Evolutionary conservation across 139 green algal genomes (phyloP).

Genomic region (Asterochloris sp.): DNA sequence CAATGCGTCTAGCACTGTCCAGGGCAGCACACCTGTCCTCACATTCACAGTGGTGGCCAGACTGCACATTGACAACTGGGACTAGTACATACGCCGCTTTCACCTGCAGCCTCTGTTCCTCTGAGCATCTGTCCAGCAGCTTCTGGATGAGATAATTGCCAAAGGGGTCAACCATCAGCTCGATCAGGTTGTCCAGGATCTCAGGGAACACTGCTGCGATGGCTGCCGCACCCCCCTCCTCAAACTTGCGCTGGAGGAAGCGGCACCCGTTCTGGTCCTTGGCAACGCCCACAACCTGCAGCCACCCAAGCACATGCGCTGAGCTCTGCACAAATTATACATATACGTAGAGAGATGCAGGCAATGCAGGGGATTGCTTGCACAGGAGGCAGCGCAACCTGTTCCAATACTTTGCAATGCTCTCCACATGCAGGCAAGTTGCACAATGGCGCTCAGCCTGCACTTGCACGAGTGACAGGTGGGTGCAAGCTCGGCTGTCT

Average conservation of each 20-base stretch:
- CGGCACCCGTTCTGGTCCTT: slow-evolving; percentile 97
- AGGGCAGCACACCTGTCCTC: not conserved
- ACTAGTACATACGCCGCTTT: too few relatives aligned
- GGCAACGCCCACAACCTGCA: slow-evolving; percentile 81
- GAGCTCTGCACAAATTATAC: too few relatives aligned
- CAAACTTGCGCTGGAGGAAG: slow-evolving; percentile 98
- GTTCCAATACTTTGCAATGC: too few relatives aligned
- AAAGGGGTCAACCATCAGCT: slow-evolving; percentile 99
- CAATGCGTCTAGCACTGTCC: not conserved
- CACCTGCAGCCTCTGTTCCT: slow-evolving; percentile 80
- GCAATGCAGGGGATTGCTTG: too few relatives aligned
- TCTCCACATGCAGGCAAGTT: too few relatives aligned
- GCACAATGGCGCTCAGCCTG: too few relatives aligned
- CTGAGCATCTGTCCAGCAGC: slow-evolving; percentile 90
- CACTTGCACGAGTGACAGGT: too few relatives aligned
- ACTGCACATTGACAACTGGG: not conserved
- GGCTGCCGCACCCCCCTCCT: slow-evolving; percentile 84
- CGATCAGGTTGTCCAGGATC: slow-evolving; percentile 75
- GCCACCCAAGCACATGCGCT: not conserved
- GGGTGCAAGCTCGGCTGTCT: too few relatives aligned
- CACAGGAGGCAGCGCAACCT: too few relatives aligned
- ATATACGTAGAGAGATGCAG: too few relatives aligned
- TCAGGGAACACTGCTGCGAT: slow-evolving; percentile 74
- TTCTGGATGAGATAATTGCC: slow-evolving; percentile 99
- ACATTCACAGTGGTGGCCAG: not conserved